Conservation (phyloP, 352 stramenopile genomes). For the Pythium dissimile region DNA sequence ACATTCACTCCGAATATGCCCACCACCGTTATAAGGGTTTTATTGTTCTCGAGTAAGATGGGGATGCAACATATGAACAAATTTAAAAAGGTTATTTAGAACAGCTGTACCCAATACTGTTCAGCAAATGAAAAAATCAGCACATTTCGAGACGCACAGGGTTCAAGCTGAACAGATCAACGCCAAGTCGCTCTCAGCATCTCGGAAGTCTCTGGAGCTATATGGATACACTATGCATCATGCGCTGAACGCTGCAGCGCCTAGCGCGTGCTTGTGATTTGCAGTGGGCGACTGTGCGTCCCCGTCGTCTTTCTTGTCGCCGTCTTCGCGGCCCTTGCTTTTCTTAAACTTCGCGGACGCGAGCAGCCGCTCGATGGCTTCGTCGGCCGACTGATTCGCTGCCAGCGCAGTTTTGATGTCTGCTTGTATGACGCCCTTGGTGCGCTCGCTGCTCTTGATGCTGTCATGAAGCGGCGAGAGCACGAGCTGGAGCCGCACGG, state of each 20-base stretch:
- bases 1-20: no score
- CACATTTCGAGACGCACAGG: background rate
- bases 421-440: conserved; percentile 31
- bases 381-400: conserved; percentile 53
- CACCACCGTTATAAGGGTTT: no score
- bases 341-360: conserved; percentile 7
- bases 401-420: conserved; percentile 42
- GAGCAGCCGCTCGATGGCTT: conserved; percentile 58
- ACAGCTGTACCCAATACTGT: background rate
- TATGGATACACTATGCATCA: background rate
- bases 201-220: no score
- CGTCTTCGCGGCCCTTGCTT: background rate
- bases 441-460: conserved; percentile 1
- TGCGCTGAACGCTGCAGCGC: background rate
- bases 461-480: conserved; percentile 11
- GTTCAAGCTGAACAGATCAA: background rate
- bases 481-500: conserved; percentile 19
- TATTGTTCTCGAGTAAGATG: no score
- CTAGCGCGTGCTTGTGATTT: no score
- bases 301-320: background rate
- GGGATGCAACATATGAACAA: no score
- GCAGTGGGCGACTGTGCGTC: background rate
- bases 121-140: background rate
- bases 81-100: background rate
- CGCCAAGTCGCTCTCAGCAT: background rate